Conservation (phyloP, 2,329 filamentous ascomycete species). For the Ceratocystis smalleyi region DNA sequence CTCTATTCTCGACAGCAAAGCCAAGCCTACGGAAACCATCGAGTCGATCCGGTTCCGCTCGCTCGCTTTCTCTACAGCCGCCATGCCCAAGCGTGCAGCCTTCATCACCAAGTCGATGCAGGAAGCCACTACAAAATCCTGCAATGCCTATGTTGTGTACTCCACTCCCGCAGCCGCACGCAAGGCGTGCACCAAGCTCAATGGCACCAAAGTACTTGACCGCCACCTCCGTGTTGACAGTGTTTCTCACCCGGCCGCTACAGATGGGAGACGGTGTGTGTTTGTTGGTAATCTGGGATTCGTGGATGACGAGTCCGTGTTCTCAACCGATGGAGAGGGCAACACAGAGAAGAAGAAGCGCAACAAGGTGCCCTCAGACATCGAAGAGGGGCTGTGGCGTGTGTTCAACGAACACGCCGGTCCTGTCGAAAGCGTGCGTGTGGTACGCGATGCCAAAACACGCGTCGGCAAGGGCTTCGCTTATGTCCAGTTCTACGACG, state of each 20-base stretch:
- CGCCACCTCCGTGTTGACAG: conserved; percentile 84
- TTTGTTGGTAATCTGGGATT: conserved; percentile 96
- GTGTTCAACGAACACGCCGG: conserved; percentile 59
- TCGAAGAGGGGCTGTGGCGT: conserved; percentile 85
- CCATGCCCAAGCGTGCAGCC: conserved; percentile 83
- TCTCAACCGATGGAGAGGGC: conserved; percentile 48
- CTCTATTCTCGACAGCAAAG: conserved; percentile 48
- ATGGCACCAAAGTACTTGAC: conserved; percentile 69
- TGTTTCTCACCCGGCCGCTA: conserved; percentile 69
- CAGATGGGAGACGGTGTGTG: conserved; percentile 77
- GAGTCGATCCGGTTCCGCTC: conserved; percentile 92
- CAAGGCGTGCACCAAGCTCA: conserved; percentile 59
- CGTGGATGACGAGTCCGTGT: conserved; percentile 72
- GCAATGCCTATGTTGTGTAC: conserved; percentile 90
- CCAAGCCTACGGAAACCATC: conserved; percentile 50
- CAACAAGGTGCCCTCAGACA: conserved; percentile 60
- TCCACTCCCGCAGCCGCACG: conserved; percentile 59
- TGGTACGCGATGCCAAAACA: conserved; percentile 77
- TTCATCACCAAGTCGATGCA: conserved; percentile 84
- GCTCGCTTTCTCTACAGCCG: conserved; percentile 61
- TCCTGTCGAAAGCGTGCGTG: conserved; percentile 81
- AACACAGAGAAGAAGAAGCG: conserved; percentile 57
- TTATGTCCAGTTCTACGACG: conserved; percentile 88
- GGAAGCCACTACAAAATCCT: conserved; percentile 78
- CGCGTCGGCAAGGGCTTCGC: conserved; percentile 93